Conservation (phyloP, 148 eudicot genomes). For the Tetragonia tetragonoides region DNA sequence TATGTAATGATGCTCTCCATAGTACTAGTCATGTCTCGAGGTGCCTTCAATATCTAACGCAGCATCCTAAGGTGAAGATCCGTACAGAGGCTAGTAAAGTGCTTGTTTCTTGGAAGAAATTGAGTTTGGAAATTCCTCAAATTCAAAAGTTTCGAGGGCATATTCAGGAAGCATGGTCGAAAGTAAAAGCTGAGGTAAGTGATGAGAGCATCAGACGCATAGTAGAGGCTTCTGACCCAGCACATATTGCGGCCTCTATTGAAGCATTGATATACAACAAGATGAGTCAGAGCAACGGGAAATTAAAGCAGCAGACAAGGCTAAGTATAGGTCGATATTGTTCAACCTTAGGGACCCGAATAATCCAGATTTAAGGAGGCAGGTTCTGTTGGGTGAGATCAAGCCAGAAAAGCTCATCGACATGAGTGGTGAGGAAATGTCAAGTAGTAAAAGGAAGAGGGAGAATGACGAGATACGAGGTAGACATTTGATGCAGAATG, state of each 20-base stretch:
- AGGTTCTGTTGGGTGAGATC: conserved; percentile 32
- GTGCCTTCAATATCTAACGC: background rate
- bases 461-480: conserved; percentile 30
- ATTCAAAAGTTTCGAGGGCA: background rate
- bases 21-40: background rate
- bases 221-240: conserved; percentile 32
- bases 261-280: conserved; percentile 38
- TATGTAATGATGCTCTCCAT: background rate
- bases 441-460: conserved; percentile 30
- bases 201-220: conserved; percentile 9
- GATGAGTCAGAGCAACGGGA: conserved; percentile 26
- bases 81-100: background rate
- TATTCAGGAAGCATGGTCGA: conserved; percentile 29
- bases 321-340: conserved; percentile 38
- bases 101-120: background rate
- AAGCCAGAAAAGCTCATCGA: conserved; percentile 26
- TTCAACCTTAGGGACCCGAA: conserved; percentile 41
- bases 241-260: conserved; percentile 29
- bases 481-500: conserved; percentile 21
- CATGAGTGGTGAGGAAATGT: conserved; percentile 39
- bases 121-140: background rate
- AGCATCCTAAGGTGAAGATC: conserved; percentile 3
- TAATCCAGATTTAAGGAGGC: conserved; percentile 44
- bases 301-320: conserved; percentile 10
- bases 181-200: conserved; percentile 26